Evolutionary conservation across 495 filamentous ascomycete species (phyloP), one percentile per base, ranked within the genome.

Genomic region (Annulohypoxylon bovei): DNA sequence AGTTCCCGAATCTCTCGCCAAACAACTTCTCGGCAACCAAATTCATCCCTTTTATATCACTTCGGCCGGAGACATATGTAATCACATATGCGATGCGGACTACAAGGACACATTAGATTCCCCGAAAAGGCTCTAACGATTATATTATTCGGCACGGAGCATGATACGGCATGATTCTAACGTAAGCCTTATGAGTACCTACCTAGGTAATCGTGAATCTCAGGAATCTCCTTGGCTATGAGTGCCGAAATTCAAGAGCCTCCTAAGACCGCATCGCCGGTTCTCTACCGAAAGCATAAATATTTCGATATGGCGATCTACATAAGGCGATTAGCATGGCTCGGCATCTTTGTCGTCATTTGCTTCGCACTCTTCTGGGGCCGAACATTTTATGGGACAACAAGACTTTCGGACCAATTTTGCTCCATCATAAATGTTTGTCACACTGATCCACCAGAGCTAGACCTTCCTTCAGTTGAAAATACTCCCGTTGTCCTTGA

Each of bases 361-460:
- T 72, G 70, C 25, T 65, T 72, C 23, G 49, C 39, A 2, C 65
- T 72, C 39, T 68, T 72, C 20, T 72, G 64, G 64, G 49, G 60
- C 25, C 53, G 64, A 14, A 30, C 70, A 8, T 44, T 60, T 22
- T 68, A 68, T 35, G n/a, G 35, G n/a, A 52, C 54, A 1, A 68
- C 70, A 2, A 68, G 49, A 16, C 49, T 72, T 0, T 65, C 70
- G 0, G 47, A 57, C 7, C 60, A 65, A 30, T 8, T 72, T 1
- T 72, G 70, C 25, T 72, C 70, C 11, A 30, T 55, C 33, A 11
- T 72, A 4, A 23, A 60, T 6, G 18, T 52, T 18, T 73, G 70
- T 35, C 30, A 40, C 39, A 30, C 32, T 9, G 65, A 55, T 44
- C 25, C 23, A 1, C 20, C 65, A 8, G 39, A 25, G 16, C 14